These are phyloP conservation scores for Fusarium armeniacum DNA, from an alignment of 2,329 filamentous ascomycete genomes.

Conservation along the genomic window DNA sequence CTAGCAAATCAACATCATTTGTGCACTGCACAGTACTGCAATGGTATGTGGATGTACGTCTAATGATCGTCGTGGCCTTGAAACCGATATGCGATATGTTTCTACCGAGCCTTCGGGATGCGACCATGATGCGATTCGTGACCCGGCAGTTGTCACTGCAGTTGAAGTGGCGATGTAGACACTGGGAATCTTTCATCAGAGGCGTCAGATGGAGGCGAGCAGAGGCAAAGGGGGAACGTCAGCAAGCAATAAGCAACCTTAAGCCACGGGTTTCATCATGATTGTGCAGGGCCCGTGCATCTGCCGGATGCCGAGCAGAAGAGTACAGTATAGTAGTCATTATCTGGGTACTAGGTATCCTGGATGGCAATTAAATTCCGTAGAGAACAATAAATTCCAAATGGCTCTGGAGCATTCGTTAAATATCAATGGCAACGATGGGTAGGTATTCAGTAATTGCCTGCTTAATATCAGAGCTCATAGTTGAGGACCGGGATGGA, in stretches of 20 bases:
- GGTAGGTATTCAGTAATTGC: background rate
- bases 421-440: background rate
- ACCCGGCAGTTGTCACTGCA: constrained; percentile 4
- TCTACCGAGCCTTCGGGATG: constrained; percentile 21
- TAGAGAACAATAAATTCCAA: background rate
- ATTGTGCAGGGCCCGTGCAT: constrained; percentile 24
- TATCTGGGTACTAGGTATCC: background rate
- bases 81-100: constrained; percentile 27
- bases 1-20: background rate
- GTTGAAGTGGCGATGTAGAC: constrained; percentile 13
- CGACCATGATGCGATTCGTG: constrained; percentile 29
- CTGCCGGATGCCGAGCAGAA: constrained; percentile 28
- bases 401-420: constrained; percentile 4
- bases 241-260: background rate
- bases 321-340: background rate
- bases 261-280: constrained; percentile 34
- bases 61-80: constrained; percentile 25
- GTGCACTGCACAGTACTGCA: background rate
- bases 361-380: background rate
- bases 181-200: constrained; percentile 25
- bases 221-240: constrained; percentile 22
- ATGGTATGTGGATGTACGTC: constrained; percentile 9
- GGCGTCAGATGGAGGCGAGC: constrained; percentile 11
- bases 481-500: background rate
- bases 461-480: background rate